Evolutionary conservation across 805 yeast genomes (phyloP).

Genomic region (Starmerella vaccinii): DNA sequence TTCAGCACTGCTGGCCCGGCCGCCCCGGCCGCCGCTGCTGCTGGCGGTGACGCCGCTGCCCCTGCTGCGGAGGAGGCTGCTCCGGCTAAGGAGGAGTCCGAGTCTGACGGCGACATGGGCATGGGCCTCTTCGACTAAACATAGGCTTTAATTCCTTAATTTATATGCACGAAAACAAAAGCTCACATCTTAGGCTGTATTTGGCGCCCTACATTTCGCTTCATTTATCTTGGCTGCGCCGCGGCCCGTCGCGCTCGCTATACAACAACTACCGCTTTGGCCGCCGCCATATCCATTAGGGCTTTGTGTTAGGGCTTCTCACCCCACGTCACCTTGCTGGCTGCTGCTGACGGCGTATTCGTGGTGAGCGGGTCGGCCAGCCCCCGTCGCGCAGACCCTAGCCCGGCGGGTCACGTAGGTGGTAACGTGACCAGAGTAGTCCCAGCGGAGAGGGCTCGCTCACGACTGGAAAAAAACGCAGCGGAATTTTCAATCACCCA

Average conservation of each 20-base stretch:
- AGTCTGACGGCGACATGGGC: constrained; percentile 72
- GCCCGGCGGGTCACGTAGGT: not conserved
- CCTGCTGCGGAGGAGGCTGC: constrained; percentile 61
- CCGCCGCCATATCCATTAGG: not conserved
- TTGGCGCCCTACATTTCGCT: too few relatives aligned
- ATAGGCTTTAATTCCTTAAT: constrained; percentile 11
- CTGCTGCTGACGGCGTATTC: too few relatives aligned
- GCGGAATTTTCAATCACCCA: constrained; percentile 12
- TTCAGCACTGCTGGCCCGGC: constrained; percentile 70
- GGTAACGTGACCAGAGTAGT: not conserved
- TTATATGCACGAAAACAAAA: constrained; percentile 8
- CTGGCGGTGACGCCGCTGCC: constrained; percentile 51
- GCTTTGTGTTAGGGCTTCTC: not conserved
- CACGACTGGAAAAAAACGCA: constrained; percentile 6
- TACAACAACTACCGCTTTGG: not conserved
- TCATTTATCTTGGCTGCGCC: too few relatives aligned
- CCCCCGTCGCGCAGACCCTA: too few relatives aligned
- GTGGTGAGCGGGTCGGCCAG: too few relatives aligned
- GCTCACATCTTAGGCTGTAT: not conserved
- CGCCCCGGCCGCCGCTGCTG: constrained; percentile 85
- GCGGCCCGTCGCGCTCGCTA: too few relatives aligned
- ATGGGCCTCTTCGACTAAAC: constrained; percentile 96
- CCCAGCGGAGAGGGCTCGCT: constrained; percentile 4
- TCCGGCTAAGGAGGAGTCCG: constrained; percentile 51
- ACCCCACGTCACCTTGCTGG: not conserved